Conservation (phyloP, 2,329 filamentous ascomycete genomes). For the Cladosporium sp. region DNA sequence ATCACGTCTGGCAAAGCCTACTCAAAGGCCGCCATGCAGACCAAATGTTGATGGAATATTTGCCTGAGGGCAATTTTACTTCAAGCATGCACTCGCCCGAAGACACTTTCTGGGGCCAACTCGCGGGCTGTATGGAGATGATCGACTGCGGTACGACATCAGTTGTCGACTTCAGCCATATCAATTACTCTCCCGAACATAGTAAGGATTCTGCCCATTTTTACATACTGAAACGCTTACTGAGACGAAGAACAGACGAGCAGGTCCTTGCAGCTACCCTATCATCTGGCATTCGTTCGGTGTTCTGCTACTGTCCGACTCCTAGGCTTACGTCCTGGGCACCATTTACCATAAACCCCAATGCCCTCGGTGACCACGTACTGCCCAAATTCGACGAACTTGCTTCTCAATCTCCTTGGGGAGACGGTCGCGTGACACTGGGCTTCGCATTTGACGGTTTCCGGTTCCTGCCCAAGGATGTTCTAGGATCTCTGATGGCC, state of each 20-base stretch:
- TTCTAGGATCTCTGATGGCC: constrained; percentile 41
- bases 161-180: constrained; percentile 40
- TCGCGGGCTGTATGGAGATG: constrained; percentile 43
- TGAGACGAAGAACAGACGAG: not conserved
- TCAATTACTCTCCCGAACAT: constrained; percentile 36
- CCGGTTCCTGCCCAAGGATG: constrained; percentile 40
- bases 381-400: constrained; percentile 41
- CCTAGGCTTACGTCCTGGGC: constrained; percentile 34
- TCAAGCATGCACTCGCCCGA: constrained; percentile 39
- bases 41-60: constrained; percentile 46
- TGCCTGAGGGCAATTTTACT: constrained; percentile 42
- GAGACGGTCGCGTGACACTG: constrained; percentile 40
- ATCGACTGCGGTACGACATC: constrained; percentile 47
- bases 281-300: constrained; percentile 48
- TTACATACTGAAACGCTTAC: not conserved
- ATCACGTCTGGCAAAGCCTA: constrained; percentile 50
- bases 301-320: constrained; percentile 47
- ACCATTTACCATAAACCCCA: constrained; percentile 30
- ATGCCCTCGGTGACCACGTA: constrained; percentile 40
- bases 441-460: constrained; percentile 49
- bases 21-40: constrained; percentile 42
- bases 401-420: constrained; percentile 34
- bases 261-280: constrained; percentile 44
- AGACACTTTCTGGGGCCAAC: constrained; percentile 51
- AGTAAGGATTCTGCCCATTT: not conserved